Evolutionary conservation across 345 rosid genomes (phyloP).

Genomic region (Murraya paniculata): DNA sequence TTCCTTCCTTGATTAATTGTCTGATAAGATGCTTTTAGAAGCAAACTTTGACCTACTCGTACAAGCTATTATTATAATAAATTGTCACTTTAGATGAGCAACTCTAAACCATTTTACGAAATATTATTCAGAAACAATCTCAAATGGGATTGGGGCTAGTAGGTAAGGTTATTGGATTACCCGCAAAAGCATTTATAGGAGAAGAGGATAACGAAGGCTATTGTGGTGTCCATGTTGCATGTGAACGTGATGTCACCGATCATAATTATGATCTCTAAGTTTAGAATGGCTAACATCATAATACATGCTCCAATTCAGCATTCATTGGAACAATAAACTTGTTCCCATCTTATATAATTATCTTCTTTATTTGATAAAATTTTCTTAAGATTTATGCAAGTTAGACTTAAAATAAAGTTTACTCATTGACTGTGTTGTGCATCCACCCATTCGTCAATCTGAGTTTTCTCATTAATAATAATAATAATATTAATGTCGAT

Average conservation of each 20-base stretch:
- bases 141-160: no score
- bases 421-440: no score
- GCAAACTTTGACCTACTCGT: not conserved
- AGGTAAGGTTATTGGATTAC: no score
- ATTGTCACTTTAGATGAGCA: not conserved
- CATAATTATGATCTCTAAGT: not conserved
- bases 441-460: no score
- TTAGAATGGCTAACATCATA: not conserved
- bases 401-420: no score
- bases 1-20: not conserved
- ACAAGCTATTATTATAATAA: not conserved
- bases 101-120: not conserved
- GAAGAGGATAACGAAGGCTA: not conserved
- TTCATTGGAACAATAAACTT: not conserved
- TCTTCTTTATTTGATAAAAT: not conserved
- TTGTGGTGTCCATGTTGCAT: not conserved
- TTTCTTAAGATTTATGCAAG: not conserved
- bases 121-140: no score
- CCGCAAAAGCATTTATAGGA: not conserved
- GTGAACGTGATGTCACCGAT: not conserved
- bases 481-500: no score
- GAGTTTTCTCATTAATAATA: no score
- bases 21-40: not conserved
- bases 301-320: not conserved
- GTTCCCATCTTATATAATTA: not conserved